A percentile compares a stretch with the other conserved stretches of the same genome.
Evolutionary conservation across 2,329 filamentous ascomycete genomes (phyloP).

Genomic region (Conoideocrella luteorostrata): DNA sequence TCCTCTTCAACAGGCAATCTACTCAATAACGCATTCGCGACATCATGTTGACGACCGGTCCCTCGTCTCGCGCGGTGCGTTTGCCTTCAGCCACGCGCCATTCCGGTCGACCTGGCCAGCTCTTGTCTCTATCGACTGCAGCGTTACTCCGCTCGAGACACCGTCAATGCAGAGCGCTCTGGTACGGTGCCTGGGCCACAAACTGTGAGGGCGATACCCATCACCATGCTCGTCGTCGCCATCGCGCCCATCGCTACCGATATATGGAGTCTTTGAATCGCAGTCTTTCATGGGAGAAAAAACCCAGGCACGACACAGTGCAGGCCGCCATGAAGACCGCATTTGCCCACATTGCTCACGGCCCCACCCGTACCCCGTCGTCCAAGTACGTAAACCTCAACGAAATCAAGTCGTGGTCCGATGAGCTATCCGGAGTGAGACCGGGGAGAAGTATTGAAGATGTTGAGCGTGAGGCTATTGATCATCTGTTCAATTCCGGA

Average conservation of each 20-base stretch:
- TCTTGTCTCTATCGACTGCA: neutral
- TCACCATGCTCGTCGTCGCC: conserved; percentile 37
- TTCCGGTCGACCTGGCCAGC: conserved; percentile 1
- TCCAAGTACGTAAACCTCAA: conserved; percentile 30
- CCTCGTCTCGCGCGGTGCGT: neutral
- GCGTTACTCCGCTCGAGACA: conserved; percentile 7
- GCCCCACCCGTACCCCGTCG: conserved; percentile 26
- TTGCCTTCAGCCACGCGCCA: conserved; percentile 4
- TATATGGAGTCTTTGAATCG: conserved; percentile 39
- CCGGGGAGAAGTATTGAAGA: conserved; percentile 38
- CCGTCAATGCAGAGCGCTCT: conserved; percentile 34
- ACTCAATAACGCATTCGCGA: neutral
- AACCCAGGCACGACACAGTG: conserved; percentile 25
- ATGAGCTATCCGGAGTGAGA: conserved; percentile 30
- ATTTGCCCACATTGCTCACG: conserved; percentile 26
- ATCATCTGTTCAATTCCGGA: conserved; percentile 34
- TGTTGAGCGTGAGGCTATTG: conserved; percentile 37
- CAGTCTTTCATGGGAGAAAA: conserved; percentile 40
- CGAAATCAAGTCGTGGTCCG: conserved; percentile 28
- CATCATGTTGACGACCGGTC: conserved; percentile 4
- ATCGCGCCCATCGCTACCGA: conserved; percentile 36
- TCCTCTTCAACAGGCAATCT: neutral
- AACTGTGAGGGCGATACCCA: conserved; percentile 34
- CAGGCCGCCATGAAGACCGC: conserved; percentile 34
- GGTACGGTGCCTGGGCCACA: conserved; percentile 41